Base-by-base conservation (phyloP, 1,284 basidiomycete genomes). In the Trametes versicolor region DNA sequence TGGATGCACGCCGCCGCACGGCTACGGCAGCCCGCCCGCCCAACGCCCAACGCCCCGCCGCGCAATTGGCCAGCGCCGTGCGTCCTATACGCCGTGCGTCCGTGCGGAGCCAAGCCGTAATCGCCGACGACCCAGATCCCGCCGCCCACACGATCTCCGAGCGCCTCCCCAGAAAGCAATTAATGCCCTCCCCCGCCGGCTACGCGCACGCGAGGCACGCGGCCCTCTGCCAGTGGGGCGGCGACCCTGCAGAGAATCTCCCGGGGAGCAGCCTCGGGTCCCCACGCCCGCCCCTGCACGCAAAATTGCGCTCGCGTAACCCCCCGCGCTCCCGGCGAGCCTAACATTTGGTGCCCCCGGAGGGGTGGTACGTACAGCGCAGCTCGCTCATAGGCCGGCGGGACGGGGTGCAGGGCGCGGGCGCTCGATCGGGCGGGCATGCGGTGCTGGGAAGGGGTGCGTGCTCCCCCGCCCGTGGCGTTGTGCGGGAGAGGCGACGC, bases 321-420 rank as follows among this genome's bases (percentile, higher is more conserved):
- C 7, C 9, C 25, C 25, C 43, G 3, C 43, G 23, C 45, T 6
- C 9, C 48, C 27, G 48, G 27, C 7, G 48, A 32, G 48, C 27
- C 13, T 32, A 55, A 55, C 23, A 19, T 43, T 23, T 37, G 13
- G 34, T 54, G 34, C 37, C 37, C 27, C 12, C 13, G 37, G 21
- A 12, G 15, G 54, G 27, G 52, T 54, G 21, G 54, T 56, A 56
- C 54, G 54, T 56, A 56, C 54, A 56, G 21, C 2, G 41, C 15
- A 2, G n/a, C 41, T 15, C 10, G 15, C 41, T 19, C 19, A 56
- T 56, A 56, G 54, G 54, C 29, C 29, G 19, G 34, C 10, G 29
- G 27, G 25, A 29, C 6, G 15, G 29, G 25, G 29, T 17, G 17
- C 2, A 19, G 32, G 29, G 29, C 29, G 29, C 8, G 29, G 29